Conservation (phyloP, 2,329 filamentous ascomycete genomes). For the Aaosphaeria pasadenensis region DNA sequence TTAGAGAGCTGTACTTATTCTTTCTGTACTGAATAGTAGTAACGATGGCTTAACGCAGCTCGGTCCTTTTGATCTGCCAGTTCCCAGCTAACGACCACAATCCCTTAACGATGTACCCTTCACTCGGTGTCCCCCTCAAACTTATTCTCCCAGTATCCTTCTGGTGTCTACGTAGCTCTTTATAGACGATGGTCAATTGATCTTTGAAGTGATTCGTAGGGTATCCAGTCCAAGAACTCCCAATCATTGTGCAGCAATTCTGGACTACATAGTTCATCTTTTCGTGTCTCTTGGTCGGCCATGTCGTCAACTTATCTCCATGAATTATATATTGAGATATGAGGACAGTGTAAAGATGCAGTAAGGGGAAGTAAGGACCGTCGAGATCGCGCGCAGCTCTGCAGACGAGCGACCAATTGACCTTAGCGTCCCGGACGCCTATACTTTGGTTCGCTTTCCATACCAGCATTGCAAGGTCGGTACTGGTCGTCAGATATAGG, state of each 20-base stretch:
- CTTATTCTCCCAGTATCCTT: constrained; percentile 19
- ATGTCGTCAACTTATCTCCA: constrained; percentile 1
- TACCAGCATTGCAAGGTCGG: constrained; percentile 12
- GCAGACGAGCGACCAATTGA: constrained; percentile 19
- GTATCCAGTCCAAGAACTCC: constrained; percentile 1
- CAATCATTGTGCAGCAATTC: constrained; percentile 25
- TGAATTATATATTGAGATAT: constrained; percentile 27
- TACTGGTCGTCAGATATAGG: background rate
- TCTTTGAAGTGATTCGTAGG: too few species aligned
- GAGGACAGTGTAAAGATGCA: constrained; percentile 30
- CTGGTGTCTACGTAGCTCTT: constrained; percentile 24
- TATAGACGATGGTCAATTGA: constrained; percentile 11
- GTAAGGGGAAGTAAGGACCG: constrained; percentile 17
- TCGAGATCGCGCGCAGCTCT: constrained; percentile 14
- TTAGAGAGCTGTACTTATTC: background rate
- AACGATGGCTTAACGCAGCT: background rate
- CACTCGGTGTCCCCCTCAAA: constrained; percentile 21
- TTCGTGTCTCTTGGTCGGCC: constrained; percentile 15
- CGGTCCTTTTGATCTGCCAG: constrained; percentile 8
- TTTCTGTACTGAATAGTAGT: background rate
- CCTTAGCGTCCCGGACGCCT: constrained; percentile 7
- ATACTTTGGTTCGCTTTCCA: constrained; percentile 30
- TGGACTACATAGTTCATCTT: constrained; percentile 23
- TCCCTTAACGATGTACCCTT: constrained; percentile 39
- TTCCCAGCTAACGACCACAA: constrained; percentile 43